Evolutionary conservation across 2,329 filamentous ascomycete species (phyloP).

Genomic region (Phyllosticta citrichinensis): DNA sequence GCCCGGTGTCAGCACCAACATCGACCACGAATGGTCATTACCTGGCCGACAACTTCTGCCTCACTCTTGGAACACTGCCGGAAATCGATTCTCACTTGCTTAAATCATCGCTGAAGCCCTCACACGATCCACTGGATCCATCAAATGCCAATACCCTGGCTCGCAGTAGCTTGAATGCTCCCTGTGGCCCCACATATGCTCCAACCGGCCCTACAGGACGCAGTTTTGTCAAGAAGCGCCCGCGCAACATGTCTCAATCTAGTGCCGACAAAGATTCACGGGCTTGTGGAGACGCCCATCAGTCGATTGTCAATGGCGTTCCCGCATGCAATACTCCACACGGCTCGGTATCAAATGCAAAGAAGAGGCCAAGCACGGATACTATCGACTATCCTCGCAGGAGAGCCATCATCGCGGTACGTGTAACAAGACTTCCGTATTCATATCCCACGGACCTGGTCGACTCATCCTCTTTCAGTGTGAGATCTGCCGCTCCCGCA

Average conservation of each 20-base stretch:
- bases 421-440: not conserved
- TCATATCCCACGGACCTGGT: not conserved
- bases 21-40: constrained; percentile 23
- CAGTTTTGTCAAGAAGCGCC: constrained; percentile 23
- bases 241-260: constrained; percentile 34
- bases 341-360: constrained; percentile 20
- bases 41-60: constrained; percentile 29
- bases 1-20: constrained; percentile 31
- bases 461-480: constrained; percentile 47
- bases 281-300: constrained; percentile 16
- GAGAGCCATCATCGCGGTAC: constrained; percentile 33
- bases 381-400: constrained; percentile 33
- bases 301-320: constrained; percentile 18
- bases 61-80: constrained; percentile 29
- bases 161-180: not conserved
- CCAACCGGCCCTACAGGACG: constrained; percentile 12
- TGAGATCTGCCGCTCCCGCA: constrained; percentile 70
- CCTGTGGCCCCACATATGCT: not conserved
- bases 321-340: constrained; percentile 15
- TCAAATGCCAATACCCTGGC: not conserved
- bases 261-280: constrained; percentile 27
- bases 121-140: constrained; percentile 26
- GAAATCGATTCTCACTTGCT: constrained; percentile 28
- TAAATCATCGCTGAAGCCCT: constrained; percentile 28
- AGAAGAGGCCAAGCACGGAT: constrained; percentile 31